A percentile compares a stretch with the other conserved stretches of the same genome.
These are phyloP conservation scores for Austroboletus novae-zelandiae DNA, from an alignment of 1,284 basidiomycete species.

Conservation along the genomic window DNA sequence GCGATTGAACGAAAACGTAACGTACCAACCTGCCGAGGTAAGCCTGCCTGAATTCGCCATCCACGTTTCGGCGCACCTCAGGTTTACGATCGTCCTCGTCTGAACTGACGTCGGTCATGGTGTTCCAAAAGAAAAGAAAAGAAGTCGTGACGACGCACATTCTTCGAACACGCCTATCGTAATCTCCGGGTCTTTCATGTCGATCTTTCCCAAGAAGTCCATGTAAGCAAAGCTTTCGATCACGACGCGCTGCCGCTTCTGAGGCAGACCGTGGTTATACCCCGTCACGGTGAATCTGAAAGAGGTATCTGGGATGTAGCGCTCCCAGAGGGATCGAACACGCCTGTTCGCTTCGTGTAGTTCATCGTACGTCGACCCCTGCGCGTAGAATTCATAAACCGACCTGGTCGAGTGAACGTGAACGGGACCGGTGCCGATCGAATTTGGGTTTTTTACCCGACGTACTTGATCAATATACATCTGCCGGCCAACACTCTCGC, in stretches of 20 bases:
- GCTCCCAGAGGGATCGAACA: slow-evolving; percentile 53
- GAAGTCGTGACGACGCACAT: slow-evolving; percentile 49
- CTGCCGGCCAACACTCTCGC: slow-evolving; percentile 72
- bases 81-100: slow-evolving; percentile 49
- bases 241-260: slow-evolving; percentile 60
- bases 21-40: slow-evolving; percentile 87
- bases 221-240: slow-evolving; percentile 88
- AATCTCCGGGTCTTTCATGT: slow-evolving; percentile 81
- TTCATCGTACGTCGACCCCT: slow-evolving; percentile 64
- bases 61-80: slow-evolving; percentile 53
- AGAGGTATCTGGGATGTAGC: slow-evolving; percentile 61
- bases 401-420: slow-evolving; percentile 46
- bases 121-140: no score
- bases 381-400: slow-evolving; percentile 74
- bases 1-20: slow-evolving; percentile 41
- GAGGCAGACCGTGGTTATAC: slow-evolving; percentile 74
- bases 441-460: not conserved
- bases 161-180: slow-evolving; percentile 87
- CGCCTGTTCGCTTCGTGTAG: slow-evolving; percentile 61
- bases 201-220: slow-evolving; percentile 79
- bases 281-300: slow-evolving; percentile 83
- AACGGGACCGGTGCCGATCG: not conserved
- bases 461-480: slow-evolving; percentile 82
- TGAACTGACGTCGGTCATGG: slow-evolving; percentile 18
- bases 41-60: slow-evolving; percentile 66